Percentiles rank a stretch among this genome's conserved stretches.
phyloP scores from a whole-genome alignment of 352 stramenopile genomes.

The Phytophthora ramorum region DNA sequence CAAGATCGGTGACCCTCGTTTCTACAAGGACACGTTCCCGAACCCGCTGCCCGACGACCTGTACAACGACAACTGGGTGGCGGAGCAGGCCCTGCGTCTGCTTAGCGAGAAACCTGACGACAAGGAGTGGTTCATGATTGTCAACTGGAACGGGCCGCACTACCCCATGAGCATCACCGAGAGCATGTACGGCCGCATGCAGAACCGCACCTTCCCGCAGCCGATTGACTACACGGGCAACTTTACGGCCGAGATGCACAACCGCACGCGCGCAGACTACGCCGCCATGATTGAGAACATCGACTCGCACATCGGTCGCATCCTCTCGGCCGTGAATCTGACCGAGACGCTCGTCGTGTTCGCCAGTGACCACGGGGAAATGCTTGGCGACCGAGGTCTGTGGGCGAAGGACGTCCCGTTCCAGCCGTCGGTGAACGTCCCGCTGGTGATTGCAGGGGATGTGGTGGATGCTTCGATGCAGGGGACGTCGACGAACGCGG shows the following conservation, averaged over 20 bases:
- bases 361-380: conserved; percentile 44
- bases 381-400: conserved; percentile 35
- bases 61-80: conserved; percentile 45
- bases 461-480: conserved; percentile 31
- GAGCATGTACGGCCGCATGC: conserved; percentile 38
- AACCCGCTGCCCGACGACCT: conserved; percentile 34
- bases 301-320: conserved; percentile 38
- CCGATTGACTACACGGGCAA: conserved; percentile 41
- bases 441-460: conserved; percentile 36
- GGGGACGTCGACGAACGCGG: conserved; percentile 31
- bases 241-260: conserved; percentile 38
- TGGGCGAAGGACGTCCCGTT: conserved; percentile 42
- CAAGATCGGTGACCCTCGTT: conserved; percentile 29
- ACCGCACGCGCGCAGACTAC: conserved; percentile 39
- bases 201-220: conserved; percentile 32
- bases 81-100: conserved; percentile 31
- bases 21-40: conserved; percentile 40
- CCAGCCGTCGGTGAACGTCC: conserved; percentile 38
- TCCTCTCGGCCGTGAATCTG: conserved; percentile 36
- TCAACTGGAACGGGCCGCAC: conserved; percentile 49
- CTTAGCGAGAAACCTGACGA: conserved; percentile 26
- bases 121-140: conserved; percentile 43
- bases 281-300: conserved; percentile 48
- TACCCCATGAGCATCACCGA: conserved; percentile 45
- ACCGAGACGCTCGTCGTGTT: conserved; percentile 43